A percentile compares a stretch with the other conserved stretches of the same genome.
Conservation (phyloP, 257 asterid genomes). For the Anisodus tanguticus region DNA sequence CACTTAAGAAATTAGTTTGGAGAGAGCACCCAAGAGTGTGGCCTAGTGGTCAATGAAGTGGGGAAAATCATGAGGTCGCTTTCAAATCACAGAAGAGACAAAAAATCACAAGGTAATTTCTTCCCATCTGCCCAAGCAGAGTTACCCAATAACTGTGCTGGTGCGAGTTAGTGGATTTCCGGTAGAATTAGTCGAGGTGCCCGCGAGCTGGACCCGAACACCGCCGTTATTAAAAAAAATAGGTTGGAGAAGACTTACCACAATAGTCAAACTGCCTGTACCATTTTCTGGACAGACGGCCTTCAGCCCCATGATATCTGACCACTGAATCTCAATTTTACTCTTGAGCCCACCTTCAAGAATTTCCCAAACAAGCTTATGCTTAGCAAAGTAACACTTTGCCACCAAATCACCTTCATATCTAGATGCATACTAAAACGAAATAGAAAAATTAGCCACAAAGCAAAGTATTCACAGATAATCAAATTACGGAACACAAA, state of each 20-base stretch:
- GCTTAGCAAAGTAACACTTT: slow-evolving; percentile 90
- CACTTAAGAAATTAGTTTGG: background rate
- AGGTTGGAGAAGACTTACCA: slow-evolving; percentile 51
- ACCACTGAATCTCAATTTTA: slow-evolving; percentile 90
- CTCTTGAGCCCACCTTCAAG: slow-evolving; percentile 85
- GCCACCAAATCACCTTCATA: slow-evolving; percentile 91
- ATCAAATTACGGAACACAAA: slow-evolving; percentile 21
- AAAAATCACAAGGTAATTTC: background rate
- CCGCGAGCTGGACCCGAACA: background rate
- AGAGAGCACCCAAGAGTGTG: slow-evolving; percentile 2
- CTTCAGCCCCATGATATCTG: slow-evolving; percentile 70
- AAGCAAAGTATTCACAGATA: background rate
- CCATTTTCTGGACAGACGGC: slow-evolving; percentile 66
- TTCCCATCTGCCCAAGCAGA: background rate
- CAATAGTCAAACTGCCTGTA: slow-evolving; percentile 62
- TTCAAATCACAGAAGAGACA: background rate
- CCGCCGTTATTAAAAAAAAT: background rate
- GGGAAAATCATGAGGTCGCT: background rate
- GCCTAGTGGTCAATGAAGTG: background rate
- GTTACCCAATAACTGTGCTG: background rate
- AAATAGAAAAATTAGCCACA: slow-evolving; percentile 37
- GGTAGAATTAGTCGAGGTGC: background rate
- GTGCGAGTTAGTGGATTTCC: background rate
- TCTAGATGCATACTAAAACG: slow-evolving; percentile 69
- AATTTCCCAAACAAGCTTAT: slow-evolving; percentile 93